Percentiles rank a stretch among this genome's conserved stretches.
Evolutionary conservation across 129 eudicot genomes (phyloP).

Genomic region (Tagetes patula): DNA sequence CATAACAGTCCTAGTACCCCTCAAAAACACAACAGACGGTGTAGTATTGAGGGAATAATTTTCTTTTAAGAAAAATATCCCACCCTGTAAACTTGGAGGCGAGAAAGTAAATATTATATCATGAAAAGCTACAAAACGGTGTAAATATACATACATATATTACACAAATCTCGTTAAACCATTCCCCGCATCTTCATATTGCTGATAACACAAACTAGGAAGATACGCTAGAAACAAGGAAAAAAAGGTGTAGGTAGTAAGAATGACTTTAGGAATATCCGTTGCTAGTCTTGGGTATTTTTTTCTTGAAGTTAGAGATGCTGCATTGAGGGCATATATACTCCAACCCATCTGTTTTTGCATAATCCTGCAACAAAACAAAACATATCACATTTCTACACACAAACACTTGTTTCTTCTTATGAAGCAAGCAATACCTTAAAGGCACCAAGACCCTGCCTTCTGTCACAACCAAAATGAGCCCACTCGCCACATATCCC

Average conservation of each 20-base stretch:
- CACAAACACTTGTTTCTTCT: background rate
- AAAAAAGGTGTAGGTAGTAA: background rate
- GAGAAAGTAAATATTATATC: conserved; percentile 19
- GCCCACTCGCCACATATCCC: conserved; percentile 99
- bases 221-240: conserved; percentile 33
- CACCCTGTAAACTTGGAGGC: background rate
- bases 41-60: no score
- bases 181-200: conserved; percentile 10
- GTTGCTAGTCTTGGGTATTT: conserved; percentile 57
- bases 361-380: conserved; percentile 74
- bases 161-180: conserved; percentile 31
- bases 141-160: conserved; percentile 34
- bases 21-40: no score
- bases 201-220: conserved; percentile 27
- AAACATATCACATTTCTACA: background rate
- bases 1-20: no score
- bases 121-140: conserved; percentile 31
- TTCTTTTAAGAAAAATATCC: no score
- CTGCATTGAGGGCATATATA: conserved; percentile 99
- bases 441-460: conserved; percentile 96
- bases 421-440: conserved; percentile 47
- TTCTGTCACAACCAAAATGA: conserved; percentile 94
- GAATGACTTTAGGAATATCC: conserved; percentile 56
- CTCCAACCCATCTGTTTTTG: conserved; percentile 96
- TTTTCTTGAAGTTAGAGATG: conserved; percentile 84